These are phyloP conservation scores for Neocucurbitaria cava DNA, from an alignment of 2,329 filamentous ascomycete species.

Conservation along the genomic window DNA sequence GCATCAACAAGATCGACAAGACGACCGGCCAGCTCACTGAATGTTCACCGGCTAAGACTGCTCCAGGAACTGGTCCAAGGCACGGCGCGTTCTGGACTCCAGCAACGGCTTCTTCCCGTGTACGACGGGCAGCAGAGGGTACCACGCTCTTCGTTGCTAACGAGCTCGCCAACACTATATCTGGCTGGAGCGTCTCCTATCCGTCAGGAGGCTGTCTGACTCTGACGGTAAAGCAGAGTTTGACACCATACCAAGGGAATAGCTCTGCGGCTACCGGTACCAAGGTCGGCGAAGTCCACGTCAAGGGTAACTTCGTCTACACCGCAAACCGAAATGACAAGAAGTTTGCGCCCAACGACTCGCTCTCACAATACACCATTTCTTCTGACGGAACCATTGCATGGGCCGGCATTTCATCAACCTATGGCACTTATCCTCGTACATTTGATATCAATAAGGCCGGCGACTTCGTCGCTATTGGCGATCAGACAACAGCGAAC, in stretches of 20 bases:
- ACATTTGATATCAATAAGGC: constrained; percentile 46
- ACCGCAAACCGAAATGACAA: constrained; percentile 47
- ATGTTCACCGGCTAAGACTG: constrained; percentile 53
- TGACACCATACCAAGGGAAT: constrained; percentile 43
- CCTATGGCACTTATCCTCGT: constrained; percentile 43
- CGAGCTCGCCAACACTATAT: constrained; percentile 43
- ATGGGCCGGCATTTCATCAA: constrained; percentile 38
- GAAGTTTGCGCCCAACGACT: constrained; percentile 43
- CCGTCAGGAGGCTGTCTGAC: constrained; percentile 39
- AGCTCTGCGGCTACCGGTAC: constrained; percentile 32
- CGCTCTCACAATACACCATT: constrained; percentile 45
- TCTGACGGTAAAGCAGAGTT: constrained; percentile 37
- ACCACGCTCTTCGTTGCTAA: constrained; percentile 43
- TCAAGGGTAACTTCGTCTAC: constrained; percentile 45
- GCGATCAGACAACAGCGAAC: constrained; percentile 41
- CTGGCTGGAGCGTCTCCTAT: constrained; percentile 40
- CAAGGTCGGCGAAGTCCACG: constrained; percentile 44
- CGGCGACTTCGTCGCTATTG: constrained; percentile 40
- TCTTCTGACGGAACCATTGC: constrained; percentile 33
- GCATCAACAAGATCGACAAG: constrained; percentile 60
- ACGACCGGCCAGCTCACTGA: constrained; percentile 55
- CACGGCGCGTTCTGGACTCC: constrained; percentile 61
- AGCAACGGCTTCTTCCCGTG: constrained; percentile 19
- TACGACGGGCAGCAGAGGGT: constrained; percentile 23
- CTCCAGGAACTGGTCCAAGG: constrained; percentile 60